phyloP scores from a whole-genome alignment of 1,284 basidiomycete species.

The Tremellales sp. region DNA sequence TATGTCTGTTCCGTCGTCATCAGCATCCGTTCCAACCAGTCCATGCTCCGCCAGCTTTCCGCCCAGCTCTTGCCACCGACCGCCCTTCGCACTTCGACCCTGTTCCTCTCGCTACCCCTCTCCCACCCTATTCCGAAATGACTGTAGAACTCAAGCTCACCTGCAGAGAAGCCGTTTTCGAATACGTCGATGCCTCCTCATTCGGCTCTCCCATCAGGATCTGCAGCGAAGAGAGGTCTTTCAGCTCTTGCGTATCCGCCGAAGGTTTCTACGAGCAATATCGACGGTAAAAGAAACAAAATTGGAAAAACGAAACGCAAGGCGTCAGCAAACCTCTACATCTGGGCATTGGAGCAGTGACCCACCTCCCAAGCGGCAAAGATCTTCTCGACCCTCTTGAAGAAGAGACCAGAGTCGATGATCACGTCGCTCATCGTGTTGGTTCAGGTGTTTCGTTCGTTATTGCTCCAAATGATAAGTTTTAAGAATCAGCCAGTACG shows the following conservation, averaged over 20 bases:
- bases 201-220: slow-evolving; percentile 77
- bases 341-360: slow-evolving; percentile 10
- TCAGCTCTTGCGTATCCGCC: slow-evolving; percentile 54
- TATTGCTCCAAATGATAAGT: neutral
- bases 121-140: neutral
- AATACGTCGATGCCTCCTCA: slow-evolving; percentile 74
- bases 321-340: neutral
- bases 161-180: slow-evolving; percentile 86
- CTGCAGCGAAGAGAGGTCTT: slow-evolving; percentile 60
- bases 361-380: slow-evolving; percentile 72
- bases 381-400: slow-evolving; percentile 62
- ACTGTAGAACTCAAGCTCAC: slow-evolving; percentile 51
- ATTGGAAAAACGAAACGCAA: neutral
- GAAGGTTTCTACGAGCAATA: slow-evolving; percentile 67
- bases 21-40: neutral
- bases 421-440: slow-evolving; percentile 51
- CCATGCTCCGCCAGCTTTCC: neutral
- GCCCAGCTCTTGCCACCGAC: neutral
- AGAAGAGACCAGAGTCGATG: slow-evolving; percentile 58
- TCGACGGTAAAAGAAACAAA: neutral
- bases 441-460: neutral
- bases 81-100: neutral
- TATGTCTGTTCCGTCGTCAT: slow-evolving; percentile 63
- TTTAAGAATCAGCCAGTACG: neutral
- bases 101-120: neutral